Conservation (phyloP, 2,329 filamentous ascomycete species). For the Epichloe hybrida region DNA sequence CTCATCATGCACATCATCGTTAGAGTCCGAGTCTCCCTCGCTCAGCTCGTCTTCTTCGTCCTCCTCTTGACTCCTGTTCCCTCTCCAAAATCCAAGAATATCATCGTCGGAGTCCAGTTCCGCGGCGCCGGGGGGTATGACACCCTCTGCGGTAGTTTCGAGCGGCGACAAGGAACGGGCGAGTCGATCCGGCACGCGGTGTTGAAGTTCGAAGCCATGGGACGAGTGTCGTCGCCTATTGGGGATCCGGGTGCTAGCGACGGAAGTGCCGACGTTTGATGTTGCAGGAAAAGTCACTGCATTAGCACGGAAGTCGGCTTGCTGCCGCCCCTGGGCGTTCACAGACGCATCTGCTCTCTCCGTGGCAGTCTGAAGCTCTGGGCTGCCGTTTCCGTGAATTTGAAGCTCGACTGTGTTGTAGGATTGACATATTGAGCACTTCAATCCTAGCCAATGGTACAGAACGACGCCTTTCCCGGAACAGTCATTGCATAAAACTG, state of each 20-base stretch:
- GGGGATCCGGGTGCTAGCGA: conserved; percentile 5
- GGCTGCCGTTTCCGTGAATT: conserved; percentile 34
- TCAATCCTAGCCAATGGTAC: conserved; percentile 91
- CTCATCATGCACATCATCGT: conserved; percentile 24
- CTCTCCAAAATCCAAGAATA: conserved; percentile 44
- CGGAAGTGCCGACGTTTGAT: not conserved
- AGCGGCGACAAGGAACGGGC: conserved; percentile 32
- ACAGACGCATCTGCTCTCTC: conserved; percentile 10
- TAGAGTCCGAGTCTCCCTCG: conserved; percentile 33
- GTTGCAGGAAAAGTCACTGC: not conserved
- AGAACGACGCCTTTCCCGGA: conserved; percentile 71
- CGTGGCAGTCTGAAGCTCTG: conserved; percentile 14
- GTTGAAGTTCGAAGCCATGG: conserved; percentile 20
- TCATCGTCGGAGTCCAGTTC: conserved; percentile 39
- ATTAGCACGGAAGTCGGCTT: not conserved
- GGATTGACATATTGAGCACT: conserved; percentile 62
- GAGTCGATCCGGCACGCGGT: conserved; percentile 24
- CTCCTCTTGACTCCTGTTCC: conserved; percentile 19
- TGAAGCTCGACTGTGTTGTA: conserved; percentile 57
- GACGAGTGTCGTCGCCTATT: conserved; percentile 27
- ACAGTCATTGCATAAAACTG: conserved; percentile 91
- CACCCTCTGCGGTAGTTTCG: conserved; percentile 14
- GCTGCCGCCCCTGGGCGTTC: conserved; percentile 3
- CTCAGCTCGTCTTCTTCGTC: conserved; percentile 31
- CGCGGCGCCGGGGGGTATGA: conserved; percentile 14